Percentiles rank a stretch among this genome's conserved stretches.
Conservation (phyloP, 169 alveolate genomes). For the Cryptosporidium ubiquitum region DNA sequence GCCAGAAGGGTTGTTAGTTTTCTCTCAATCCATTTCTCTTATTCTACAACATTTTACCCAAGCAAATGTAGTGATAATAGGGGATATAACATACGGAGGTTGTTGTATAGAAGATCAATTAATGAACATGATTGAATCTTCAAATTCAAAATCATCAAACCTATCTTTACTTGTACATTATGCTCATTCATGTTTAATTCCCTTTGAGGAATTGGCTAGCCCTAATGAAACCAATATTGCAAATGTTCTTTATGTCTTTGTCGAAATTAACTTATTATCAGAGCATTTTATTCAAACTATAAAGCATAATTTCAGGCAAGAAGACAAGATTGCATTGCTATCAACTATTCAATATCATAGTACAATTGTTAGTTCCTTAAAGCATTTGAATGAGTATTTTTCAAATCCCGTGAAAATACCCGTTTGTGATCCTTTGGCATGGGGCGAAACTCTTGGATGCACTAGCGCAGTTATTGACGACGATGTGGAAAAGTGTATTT, state of each 20-base stretch:
- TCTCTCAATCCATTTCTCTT: conserved; percentile 89
- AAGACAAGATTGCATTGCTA: conserved; percentile 83
- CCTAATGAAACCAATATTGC: conserved; percentile 77
- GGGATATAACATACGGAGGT: conserved; percentile 99
- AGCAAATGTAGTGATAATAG: conserved; percentile 80
- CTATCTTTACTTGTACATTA: conserved; percentile 97
- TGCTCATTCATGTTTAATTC: conserved; percentile 98
- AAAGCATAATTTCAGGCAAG: conserved; percentile 79
- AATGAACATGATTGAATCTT: neutral
- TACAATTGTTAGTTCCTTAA: conserved; percentile 77
- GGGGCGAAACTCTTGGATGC: conserved; percentile 94
- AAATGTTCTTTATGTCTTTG: conserved; percentile 93
- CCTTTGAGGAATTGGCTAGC: conserved; percentile 84
- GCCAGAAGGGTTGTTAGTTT: conserved; percentile 95
- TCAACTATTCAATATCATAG: conserved; percentile 92
- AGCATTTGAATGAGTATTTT: conserved; percentile 48
- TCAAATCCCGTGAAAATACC: conserved; percentile 84
- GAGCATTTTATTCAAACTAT: conserved; percentile 88
- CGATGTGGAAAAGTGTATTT: conserved; percentile 82
- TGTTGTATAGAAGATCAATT: conserved; percentile 98
- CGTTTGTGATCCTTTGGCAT: conserved; percentile 94
- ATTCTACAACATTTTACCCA: conserved; percentile 89
- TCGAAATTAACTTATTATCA: conserved; percentile 92
- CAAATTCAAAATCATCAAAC: conserved; percentile 79
- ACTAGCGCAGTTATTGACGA: conserved; percentile 78